Evolutionary conservation across 208 protist species (phyloP), one percentile per base, ranked within the genome.

Genomic region (Crithidia expoeki): DNA sequence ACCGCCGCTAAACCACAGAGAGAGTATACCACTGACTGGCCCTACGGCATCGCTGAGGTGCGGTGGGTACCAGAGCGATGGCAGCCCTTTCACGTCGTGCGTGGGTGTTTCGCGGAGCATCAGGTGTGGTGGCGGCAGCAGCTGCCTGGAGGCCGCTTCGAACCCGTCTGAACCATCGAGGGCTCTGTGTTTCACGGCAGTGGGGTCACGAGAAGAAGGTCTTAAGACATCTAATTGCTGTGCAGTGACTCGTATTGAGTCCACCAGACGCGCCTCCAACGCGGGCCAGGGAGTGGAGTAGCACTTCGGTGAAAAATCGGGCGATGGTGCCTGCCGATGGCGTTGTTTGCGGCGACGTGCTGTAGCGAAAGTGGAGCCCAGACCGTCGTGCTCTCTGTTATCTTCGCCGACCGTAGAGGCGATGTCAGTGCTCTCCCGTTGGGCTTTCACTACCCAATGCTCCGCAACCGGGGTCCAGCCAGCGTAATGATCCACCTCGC

Each of bases 11-110:
- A 74, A 68, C 69, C 69, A 74, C 36, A 74, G 51, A 4, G 38
- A 58, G 25, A 74, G 49, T 4, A 38, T 16, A 7, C 69, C 60
- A 42, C 40, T 68, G 50, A 74, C 52, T 23, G 67, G 49, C 10
- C 55, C 40, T 0, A 57, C 36, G 34, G 27, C 56, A 33, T 46
- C 69, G 51, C 59, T 55, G 27, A 40, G 69, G 33, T 60, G 51
- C 12, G 59, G 59, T 9, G 69, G 69, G 23, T 74, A 68, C 69
- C 49, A 74, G 28, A 74, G 51, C 17, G 58, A 67, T 27, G 69
- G 69, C 58, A 74, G 60, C 14, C 59, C 69, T 12, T 44, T 44
- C 50, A 74, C n/a, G 33, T 50, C 60, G 19, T 67, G 38, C 11
- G 40, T 30, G 32, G 60, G 49, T 1, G 69, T 47, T 14, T 67